Evolutionary conservation across 2,329 filamentous ascomycete genomes (phyloP), one percentile per base, ranked within the genome.

Genomic region (Rhynchosporium secalis): DNA sequence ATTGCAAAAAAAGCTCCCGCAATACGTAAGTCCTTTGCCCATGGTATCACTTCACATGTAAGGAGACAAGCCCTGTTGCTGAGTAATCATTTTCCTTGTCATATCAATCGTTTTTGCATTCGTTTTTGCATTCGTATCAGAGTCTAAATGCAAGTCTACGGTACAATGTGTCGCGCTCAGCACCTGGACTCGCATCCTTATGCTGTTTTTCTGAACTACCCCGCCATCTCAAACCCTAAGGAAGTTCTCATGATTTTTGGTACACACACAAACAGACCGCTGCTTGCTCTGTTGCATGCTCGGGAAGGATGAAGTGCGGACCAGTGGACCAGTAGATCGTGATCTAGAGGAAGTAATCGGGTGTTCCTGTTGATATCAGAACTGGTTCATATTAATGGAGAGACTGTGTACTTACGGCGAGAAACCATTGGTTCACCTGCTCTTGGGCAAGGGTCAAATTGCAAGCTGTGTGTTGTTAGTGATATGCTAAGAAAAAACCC

Each of bases 361-460:
- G 94, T 68, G 95, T 99, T 73, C 85, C 85, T 87, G 67, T 54
- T 29, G 33, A 28, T 36, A 31, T 71, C 55, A 70, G 65, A 9
- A 36, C 58, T 45, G 7, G 4, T 5, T 41, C 20, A 13, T 26
- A 9, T 15, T 28, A 38, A 38, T 45, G 41, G 5, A 31, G 26
- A 38, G 9, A 40, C 9, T 33, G n/a, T 20, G 54, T 58, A 78
- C 84, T 77, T 80, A 86, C 90, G 87, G 83, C 95, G 89, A 75
- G 95, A 98, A 68, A 99, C 95, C 95, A 98, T 98, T 29, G 95
- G 95, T 77, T 99, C 95, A 72, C 95, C 95, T 70, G 95, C 94
- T 78, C 95, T 87, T 62, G 95, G 95, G 83, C 95, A 98, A 60
- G 95, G 95, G 76, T 99, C 95, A 78, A 98, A 99, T 88, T 99